phyloP scores from a whole-genome alignment of 2,329 filamentous ascomycete genomes.

The Xylariales sp. region DNA sequence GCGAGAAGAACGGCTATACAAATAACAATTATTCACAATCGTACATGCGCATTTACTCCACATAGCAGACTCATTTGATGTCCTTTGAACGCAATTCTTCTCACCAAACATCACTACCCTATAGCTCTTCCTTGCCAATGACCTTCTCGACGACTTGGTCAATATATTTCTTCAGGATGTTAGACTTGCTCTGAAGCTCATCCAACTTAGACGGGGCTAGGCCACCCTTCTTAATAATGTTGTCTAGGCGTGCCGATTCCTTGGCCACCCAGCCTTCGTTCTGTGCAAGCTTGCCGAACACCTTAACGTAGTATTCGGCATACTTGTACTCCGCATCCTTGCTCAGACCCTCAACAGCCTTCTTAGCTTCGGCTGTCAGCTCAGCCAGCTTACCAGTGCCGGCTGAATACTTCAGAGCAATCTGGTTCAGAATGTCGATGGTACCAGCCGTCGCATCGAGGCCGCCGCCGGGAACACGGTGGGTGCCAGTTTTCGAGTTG shows the following conservation, averaged over 20 bases:
- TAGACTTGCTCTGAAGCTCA: constrained; percentile 86
- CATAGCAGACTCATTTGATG: constrained; percentile 26
- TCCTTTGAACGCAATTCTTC: constrained; percentile 17
- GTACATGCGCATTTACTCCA: constrained; percentile 31
- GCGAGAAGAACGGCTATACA: constrained; percentile 27
- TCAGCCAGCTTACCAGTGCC: constrained; percentile 71
- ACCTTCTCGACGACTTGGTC: constrained; percentile 67
- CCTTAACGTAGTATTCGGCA: constrained; percentile 92
- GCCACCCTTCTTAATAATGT: constrained; percentile 86
- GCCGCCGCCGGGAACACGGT: constrained; percentile 83
- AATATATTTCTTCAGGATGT: constrained; percentile 85
- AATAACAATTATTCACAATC: constrained; percentile 19
- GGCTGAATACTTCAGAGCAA: constrained; percentile 77
- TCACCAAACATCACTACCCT: constrained; percentile 48
- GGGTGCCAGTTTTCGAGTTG: constrained; percentile 89
- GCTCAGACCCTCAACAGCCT: constrained; percentile 74
- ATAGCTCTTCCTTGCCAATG: constrained; percentile 77
- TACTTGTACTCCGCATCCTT: constrained; percentile 76
- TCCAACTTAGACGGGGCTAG: constrained; percentile 88
- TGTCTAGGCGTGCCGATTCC: constrained; percentile 83
- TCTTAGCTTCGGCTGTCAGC: constrained; percentile 77
- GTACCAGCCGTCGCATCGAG: constrained; percentile 85
- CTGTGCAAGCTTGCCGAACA: constrained; percentile 84
- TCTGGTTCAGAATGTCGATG: constrained; percentile 78
- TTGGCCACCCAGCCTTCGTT: constrained; percentile 85